These are phyloP conservation scores for Mrakia gelida DNA, from an alignment of 768 basidiomycete genomes.

Conservation along the genomic window DNA sequence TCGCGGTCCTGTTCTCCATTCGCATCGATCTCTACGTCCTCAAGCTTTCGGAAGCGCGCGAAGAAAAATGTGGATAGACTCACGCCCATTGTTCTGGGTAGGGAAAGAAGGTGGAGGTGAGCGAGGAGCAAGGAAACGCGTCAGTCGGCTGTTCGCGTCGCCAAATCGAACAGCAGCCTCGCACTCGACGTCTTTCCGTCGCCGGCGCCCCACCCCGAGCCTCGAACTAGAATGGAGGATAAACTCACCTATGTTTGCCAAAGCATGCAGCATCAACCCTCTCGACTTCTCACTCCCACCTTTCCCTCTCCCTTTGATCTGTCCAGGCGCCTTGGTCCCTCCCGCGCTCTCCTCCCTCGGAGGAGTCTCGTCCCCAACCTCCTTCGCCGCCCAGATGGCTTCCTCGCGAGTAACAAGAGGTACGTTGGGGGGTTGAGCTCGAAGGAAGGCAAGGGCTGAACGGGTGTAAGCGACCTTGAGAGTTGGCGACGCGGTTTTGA, in stretches of 20 bases:
- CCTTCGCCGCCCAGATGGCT: constrained; percentile 8
- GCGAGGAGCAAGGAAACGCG: too few relatives aligned
- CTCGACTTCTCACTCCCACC: constrained; percentile 55
- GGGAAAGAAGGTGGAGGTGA: background rate
- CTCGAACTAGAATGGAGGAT: background rate
- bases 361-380: constrained; percentile 23
- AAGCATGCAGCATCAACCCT: constrained; percentile 59
- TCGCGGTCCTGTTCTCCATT: too few relatives aligned
- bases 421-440: background rate
- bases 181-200: background rate
- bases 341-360: constrained; percentile 25
- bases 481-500: constrained; percentile 20
- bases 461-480: constrained; percentile 27
- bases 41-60: too few relatives aligned
- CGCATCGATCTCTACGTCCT: too few relatives aligned
- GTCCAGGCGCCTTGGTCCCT: constrained; percentile 6
- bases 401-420: constrained; percentile 19
- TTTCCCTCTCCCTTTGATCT: constrained; percentile 43
- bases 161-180: too few relatives aligned
- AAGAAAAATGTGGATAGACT: constrained; percentile 50
- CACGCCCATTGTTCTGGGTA: constrained; percentile 71
- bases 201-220: too few relatives aligned
- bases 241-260: constrained; percentile 61
- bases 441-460: constrained; percentile 26
- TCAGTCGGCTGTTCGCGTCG: too few relatives aligned